Conservation (phyloP, 495 filamentous ascomycete genomes). For the Stereocaulon alpinum region DNA sequence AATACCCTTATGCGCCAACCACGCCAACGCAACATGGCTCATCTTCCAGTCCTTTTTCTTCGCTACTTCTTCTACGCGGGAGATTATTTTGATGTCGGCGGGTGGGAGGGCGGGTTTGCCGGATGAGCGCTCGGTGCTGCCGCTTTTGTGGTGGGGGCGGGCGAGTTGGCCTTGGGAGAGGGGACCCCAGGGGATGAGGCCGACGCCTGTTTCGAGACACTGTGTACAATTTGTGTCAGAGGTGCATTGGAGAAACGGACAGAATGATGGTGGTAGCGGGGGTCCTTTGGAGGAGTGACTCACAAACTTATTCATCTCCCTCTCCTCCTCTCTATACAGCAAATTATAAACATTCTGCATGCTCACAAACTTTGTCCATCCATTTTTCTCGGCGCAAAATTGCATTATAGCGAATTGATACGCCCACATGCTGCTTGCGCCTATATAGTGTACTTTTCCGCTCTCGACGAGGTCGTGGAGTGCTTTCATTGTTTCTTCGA, state of each 20-base stretch:
- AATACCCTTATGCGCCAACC: slow-evolving; percentile 43
- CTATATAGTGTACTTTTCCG: slow-evolving; percentile 61
- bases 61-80: slow-evolving; percentile 43
- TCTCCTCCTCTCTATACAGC: slow-evolving; percentile 65
- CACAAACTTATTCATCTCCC: slow-evolving; percentile 47
- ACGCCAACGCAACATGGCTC: slow-evolving; percentile 47
- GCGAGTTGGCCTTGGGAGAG: slow-evolving; percentile 44
- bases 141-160: slow-evolving; percentile 23
- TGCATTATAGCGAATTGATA: slow-evolving; percentile 57
- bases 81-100: slow-evolving; percentile 39
- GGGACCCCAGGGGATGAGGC: slow-evolving; percentile 55
- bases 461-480: slow-evolving; percentile 55
- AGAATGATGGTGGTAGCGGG: no score
- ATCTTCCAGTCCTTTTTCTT: slow-evolving; percentile 43
- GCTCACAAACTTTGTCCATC: slow-evolving; percentile 63
- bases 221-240: no score
- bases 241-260: no score
- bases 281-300: no score
- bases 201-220: slow-evolving; percentile 46
- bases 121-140: slow-evolving; percentile 14
- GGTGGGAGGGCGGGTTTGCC: slow-evolving; percentile 12
- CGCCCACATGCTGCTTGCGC: slow-evolving; percentile 57
- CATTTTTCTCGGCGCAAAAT: slow-evolving; percentile 49
- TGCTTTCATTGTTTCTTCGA: slow-evolving; percentile 65
- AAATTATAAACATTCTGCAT: slow-evolving; percentile 74